Evolutionary conservation across 345 rosid species (phyloP).

Genomic region (Boechera stricta): DNA sequence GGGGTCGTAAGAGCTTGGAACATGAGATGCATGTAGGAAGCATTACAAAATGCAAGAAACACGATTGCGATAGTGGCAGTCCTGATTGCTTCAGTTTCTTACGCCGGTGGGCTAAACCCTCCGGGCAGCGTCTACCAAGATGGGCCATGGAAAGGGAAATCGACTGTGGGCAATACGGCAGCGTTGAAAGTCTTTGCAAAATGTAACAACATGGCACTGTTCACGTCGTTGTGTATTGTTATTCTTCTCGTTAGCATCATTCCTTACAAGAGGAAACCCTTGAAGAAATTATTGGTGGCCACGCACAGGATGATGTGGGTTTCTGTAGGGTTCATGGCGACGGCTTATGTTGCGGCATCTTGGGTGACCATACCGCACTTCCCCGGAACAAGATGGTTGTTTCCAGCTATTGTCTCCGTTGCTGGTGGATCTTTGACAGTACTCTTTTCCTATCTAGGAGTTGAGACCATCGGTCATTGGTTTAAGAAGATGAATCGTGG

Average conservation of each 20-base stretch:
- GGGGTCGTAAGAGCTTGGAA: slow-evolving; percentile 29
- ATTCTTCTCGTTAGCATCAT: slow-evolving; percentile 61
- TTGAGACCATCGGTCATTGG: slow-evolving; percentile 51
- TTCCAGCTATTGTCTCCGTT: slow-evolving; percentile 39
- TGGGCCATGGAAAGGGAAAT: slow-evolving; percentile 45
- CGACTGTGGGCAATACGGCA: slow-evolving; percentile 38
- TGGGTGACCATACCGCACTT: slow-evolving; percentile 58
- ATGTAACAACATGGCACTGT: slow-evolving; percentile 60
- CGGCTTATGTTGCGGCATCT: slow-evolving; percentile 62
- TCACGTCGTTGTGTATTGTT: slow-evolving; percentile 59
- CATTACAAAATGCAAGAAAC: slow-evolving; percentile 65
- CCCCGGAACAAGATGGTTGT: slow-evolving; percentile 46
- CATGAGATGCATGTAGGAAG: slow-evolving; percentile 58
- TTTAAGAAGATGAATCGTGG: slow-evolving; percentile 32
- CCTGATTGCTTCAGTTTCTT: slow-evolving; percentile 64
- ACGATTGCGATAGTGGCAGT: slow-evolving; percentile 63
- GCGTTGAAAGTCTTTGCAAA: slow-evolving; percentile 60
- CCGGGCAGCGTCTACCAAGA: slow-evolving; percentile 60
- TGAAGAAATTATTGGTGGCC: slow-evolving; percentile 53
- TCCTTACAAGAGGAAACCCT: slow-evolving; percentile 57
- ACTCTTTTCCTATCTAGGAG: slow-evolving; percentile 50
- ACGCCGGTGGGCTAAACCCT: slow-evolving; percentile 71
- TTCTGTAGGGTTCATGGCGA: slow-evolving; percentile 60
- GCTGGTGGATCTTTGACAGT: slow-evolving; percentile 53
- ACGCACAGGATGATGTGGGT: slow-evolving; percentile 70